Evolutionary conservation across 148 eudicot genomes (phyloP).

Genomic region (Bassia scoparia): DNA sequence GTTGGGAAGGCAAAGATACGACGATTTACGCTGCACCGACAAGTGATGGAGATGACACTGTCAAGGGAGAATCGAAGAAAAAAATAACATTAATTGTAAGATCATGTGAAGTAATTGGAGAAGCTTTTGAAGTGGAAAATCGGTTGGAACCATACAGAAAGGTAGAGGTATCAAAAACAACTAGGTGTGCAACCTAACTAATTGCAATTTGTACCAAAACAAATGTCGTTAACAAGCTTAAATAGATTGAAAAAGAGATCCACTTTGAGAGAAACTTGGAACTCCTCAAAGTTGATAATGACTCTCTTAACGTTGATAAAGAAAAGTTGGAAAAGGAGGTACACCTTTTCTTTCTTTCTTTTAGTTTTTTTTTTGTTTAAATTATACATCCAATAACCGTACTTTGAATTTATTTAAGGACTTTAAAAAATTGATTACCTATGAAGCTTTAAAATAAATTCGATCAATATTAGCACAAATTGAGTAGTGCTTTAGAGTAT

Average conservation of each 20-base stretch:
- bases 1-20: too few species aligned
- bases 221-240: conserved; percentile 63
- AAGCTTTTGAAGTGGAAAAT: conserved; percentile 60
- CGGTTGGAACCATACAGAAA: conserved; percentile 73
- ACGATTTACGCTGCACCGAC: too few species aligned
- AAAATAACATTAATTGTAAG: conserved; percentile 42
- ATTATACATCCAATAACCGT: too few species aligned
- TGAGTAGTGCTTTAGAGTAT: too few species aligned
- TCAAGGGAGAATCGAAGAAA: conserved; percentile 45
- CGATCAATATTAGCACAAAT: too few species aligned
- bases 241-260: conserved; percentile 63
- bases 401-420: too few species aligned
- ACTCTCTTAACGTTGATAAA: conserved; percentile 40
- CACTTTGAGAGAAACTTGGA: conserved; percentile 45
- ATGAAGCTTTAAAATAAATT: too few species aligned
- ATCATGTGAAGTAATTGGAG: conserved; percentile 60
- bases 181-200: conserved; percentile 64
- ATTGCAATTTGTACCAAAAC: conserved; percentile 74
- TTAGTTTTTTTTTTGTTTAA: too few species aligned
- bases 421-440: too few species aligned
- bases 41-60: too few species aligned
- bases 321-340: conserved; percentile 52
- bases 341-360: neutral
- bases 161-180: conserved; percentile 36
- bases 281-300: conserved; percentile 42